Base-by-base conservation (phyloP, 208 protist species). In the Tritrichomonas musculus region DNA sequence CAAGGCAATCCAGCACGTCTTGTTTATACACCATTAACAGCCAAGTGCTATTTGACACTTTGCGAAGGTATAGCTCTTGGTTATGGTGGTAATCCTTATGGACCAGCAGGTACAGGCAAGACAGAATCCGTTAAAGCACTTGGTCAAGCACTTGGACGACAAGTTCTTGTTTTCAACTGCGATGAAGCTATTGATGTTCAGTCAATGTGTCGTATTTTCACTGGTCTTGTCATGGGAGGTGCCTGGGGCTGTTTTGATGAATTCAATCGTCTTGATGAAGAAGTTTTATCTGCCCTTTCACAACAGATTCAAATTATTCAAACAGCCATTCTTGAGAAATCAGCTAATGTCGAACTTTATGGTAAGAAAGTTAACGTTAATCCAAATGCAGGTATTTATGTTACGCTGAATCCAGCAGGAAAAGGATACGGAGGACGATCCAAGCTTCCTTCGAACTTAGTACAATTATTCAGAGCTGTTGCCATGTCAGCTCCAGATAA, bases 201-300 rank as follows among this genome's bases (percentile, higher is more conserved):
- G 95, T 98, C 97, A 22, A 99, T 99, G 98, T 98, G 98, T 14
- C 96, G 98, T 93, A 99, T 99, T 94, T 99, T 99, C 96, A 98
- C 97, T 44, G 98, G 98, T 14, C 96, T 99, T n/a, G 98, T 99
- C 65, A 99, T 99, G 95, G 98, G 98, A 94, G 98, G 98, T 17
- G 98, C 98, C 65, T 99, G 98, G 98, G 98, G 98, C 39, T 99
- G 98, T 96, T 99, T 99, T 95, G 98, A 99, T 95, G 98, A 99
- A 96, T 99, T 99, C 96, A 99, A 99, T 95, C 97, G 98, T 44
- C 96, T 99, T 47, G 98, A 99, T 95, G 97, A 98, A 92, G 98
- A 99, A 94, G 98, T 99, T 94, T 96, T 99, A 25, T 99, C 98
- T 0, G 98, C 98, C 13, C 96, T 99, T 25, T 99, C 98, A 47